Conservation (phyloP, 2,329 filamentous ascomycete species). For the Fusarium circinatum region DNA sequence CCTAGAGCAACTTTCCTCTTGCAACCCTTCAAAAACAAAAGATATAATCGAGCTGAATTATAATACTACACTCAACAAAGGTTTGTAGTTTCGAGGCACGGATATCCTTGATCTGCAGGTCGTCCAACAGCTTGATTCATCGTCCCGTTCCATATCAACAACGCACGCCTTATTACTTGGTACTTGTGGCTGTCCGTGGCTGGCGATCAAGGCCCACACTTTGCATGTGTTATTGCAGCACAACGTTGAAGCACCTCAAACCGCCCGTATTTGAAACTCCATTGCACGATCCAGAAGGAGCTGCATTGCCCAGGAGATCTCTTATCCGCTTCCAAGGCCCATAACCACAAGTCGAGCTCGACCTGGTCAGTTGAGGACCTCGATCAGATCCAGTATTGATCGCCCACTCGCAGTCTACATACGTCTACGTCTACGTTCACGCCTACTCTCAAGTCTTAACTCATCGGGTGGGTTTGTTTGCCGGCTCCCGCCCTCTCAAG, state of each 20-base stretch:
- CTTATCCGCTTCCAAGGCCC: conserved; percentile 8
- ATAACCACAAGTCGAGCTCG: conserved; percentile 10
- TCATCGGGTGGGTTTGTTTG: conserved; percentile 30
- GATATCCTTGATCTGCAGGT: not conserved
- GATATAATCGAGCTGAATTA: not conserved
- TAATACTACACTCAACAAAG: not conserved
- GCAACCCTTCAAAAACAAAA: conserved; percentile 4
- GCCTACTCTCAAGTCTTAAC: not conserved
- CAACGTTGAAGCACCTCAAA: conserved; percentile 31
- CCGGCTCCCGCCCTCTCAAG: conserved; percentile 31
- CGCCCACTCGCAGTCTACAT: conserved; percentile 22
- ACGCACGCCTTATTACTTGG: not conserved
- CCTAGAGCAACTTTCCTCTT: not conserved
- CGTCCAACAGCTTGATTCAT: not conserved
- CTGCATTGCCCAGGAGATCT: conserved; percentile 14
- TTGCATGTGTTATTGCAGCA: conserved; percentile 34
- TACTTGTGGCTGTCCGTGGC: conserved; percentile 22
- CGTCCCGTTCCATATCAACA: conserved; percentile 8
- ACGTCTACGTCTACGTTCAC: conserved; percentile 8
- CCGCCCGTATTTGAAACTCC: conserved; percentile 27
- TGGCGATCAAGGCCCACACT: conserved; percentile 21
- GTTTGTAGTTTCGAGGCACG: not conserved
- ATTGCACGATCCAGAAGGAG: conserved; percentile 13
- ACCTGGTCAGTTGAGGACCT: conserved; percentile 7
- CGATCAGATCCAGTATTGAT: conserved; percentile 30